Evolutionary conservation across 768 basidiomycete genomes (phyloP).

Genomic region (Crassisporium funariophilum): DNA sequence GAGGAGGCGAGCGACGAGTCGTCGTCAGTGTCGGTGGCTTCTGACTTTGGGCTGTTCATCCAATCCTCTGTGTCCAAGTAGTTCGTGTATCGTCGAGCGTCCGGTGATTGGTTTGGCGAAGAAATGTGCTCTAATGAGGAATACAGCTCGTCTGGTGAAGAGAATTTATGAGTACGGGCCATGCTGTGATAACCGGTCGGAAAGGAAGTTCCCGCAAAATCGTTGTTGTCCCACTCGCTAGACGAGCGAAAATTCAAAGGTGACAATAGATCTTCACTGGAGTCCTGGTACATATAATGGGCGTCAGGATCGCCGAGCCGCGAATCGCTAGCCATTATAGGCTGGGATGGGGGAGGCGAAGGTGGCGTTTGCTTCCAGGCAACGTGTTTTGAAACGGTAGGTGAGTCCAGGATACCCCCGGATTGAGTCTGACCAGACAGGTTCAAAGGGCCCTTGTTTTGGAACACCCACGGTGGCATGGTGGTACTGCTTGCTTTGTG

Average conservation of each 20-base stretch:
- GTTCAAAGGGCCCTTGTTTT: background rate
- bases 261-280: slow-evolving; percentile 8
- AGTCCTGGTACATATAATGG: slow-evolving; percentile 1
- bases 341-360: slow-evolving; percentile 47
- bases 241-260: slow-evolving; percentile 4
- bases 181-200: background rate
- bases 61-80: too few species aligned
- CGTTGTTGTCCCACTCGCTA: slow-evolving; percentile 1
- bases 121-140: background rate
- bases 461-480: background rate
- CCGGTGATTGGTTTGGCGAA: background rate
- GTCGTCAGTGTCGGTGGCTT: slow-evolving; percentile 21
- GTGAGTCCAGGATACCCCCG: slow-evolving; percentile 36
- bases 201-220: slow-evolving; percentile 4
- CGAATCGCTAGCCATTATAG: slow-evolving; percentile 35
- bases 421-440: slow-evolving; percentile 15
- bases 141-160: background rate
- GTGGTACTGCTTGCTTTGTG: too few species aligned
- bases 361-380: slow-evolving; percentile 30
- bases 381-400: slow-evolving; percentile 33
- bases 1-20: slow-evolving; percentile 14
- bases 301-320: slow-evolving; percentile 34
- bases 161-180: background rate
- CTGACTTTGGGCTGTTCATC: slow-evolving; percentile 16
- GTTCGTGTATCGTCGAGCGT: background rate